Conservation (phyloP, 495 filamentous ascomycete species). For the Penicillium goetzii region DNA sequence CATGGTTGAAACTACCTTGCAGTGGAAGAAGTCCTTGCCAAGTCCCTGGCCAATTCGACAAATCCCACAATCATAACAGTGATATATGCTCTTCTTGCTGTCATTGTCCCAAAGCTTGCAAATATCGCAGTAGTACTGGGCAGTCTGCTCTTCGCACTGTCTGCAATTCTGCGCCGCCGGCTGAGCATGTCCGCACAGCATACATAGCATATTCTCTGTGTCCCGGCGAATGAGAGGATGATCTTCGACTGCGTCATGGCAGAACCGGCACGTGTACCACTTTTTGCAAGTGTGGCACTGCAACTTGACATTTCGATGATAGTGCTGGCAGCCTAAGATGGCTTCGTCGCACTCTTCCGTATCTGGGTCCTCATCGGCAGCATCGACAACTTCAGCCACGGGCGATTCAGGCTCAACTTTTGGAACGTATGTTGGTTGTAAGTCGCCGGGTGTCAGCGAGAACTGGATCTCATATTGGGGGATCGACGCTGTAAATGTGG, state of each 20-base stretch:
- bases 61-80: conserved; percentile 95
- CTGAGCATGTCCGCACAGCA: conserved; percentile 90
- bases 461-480: conserved; percentile 56
- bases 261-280: conserved; percentile 96
- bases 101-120: conserved; percentile 99
- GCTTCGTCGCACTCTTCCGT: conserved; percentile 45
- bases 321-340: conserved; percentile 84
- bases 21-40: conserved; percentile 96
- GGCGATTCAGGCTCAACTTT: conserved; percentile 46
- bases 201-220: conserved; percentile 96
- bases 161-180: conserved; percentile 76
- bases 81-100: conserved; percentile 87
- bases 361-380: conserved; percentile 45
- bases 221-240: conserved; percentile 79
- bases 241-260: conserved; percentile 85
- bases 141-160: conserved; percentile 73
- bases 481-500: conserved; percentile 36
- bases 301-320: conserved; percentile 92
- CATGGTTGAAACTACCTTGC: conserved; percentile 68
- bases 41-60: conserved; percentile 89
- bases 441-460: conserved; percentile 71
- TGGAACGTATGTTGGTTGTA: conserved; percentile 69
- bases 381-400: conserved; percentile 42
- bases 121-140: conserved; percentile 92
- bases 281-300: conserved; percentile 86